phyloP scores from a whole-genome alignment of 1,139 yeast genomes.

The Candida glucosophila region DNA sequence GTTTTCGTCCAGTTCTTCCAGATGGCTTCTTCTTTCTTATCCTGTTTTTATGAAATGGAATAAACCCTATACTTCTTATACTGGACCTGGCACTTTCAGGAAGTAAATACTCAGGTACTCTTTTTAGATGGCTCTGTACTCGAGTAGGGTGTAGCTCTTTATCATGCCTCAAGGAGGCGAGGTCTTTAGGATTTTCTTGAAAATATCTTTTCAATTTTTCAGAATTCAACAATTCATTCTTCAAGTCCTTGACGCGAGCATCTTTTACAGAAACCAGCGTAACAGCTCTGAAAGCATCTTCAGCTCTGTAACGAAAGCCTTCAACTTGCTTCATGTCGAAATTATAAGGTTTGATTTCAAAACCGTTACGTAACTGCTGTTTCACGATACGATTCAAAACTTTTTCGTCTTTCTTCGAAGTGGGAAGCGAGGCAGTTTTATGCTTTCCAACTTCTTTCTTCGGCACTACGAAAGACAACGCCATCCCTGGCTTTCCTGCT shows the following conservation, averaged over 20 bases:
- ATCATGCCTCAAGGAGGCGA: conserved; percentile 83
- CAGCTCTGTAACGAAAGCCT: conserved; percentile 93
- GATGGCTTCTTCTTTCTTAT: conserved; percentile 35
- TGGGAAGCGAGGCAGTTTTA: conserved; percentile 62
- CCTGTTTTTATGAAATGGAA: conserved; percentile 59
- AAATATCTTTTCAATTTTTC: conserved; percentile 91
- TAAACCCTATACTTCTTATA: conserved; percentile 58
- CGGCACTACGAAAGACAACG: conserved; percentile 87
- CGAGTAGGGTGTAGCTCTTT: conserved; percentile 78
- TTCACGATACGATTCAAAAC: conserved; percentile 67
- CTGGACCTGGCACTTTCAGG: conserved; percentile 71
- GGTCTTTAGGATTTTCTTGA: conserved; percentile 97
- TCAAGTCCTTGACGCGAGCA: conserved; percentile 86
- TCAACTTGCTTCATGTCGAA: conserved; percentile 92
- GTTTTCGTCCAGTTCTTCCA: conserved; percentile 36
- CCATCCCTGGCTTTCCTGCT: conserved; percentile 93
- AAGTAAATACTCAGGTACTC: conserved; percentile 85
- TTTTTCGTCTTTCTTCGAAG: conserved; percentile 81
- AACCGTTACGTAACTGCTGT: conserved; percentile 68
- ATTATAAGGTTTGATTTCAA: conserved; percentile 72
- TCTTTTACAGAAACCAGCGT: conserved; percentile 86
- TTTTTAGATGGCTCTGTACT: conserved; percentile 76
- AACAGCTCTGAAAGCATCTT: conserved; percentile 94
- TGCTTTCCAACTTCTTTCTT: conserved; percentile 82
- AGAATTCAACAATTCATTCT: conserved; percentile 77